Conservation (phyloP, 2,329 filamentous ascomycete species). For the Dactylellina leptospora region DNA sequence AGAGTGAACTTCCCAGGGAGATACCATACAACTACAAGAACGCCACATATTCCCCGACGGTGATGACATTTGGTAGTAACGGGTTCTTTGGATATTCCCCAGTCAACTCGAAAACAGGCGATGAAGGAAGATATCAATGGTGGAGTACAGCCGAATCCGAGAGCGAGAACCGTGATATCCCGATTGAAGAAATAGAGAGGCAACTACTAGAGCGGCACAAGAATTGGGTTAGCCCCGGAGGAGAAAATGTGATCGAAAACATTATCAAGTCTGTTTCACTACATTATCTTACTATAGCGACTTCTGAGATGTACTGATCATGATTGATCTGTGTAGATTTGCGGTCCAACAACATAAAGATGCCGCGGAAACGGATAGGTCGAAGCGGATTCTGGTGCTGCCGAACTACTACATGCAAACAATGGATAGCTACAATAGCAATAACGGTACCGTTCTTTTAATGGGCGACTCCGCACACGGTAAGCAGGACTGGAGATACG, state of each 20-base stretch:
- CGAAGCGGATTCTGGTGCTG: slow-evolving; percentile 35
- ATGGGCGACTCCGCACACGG: slow-evolving; percentile 47
- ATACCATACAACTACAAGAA: slow-evolving; percentile 48
- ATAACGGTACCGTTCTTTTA: slow-evolving; percentile 32
- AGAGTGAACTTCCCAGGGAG: slow-evolving; percentile 37
- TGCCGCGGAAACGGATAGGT: slow-evolving; percentile 23
- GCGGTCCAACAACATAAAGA: slow-evolving; percentile 44
- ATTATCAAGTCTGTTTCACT: slow-evolving; percentile 22
- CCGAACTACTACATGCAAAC: slow-evolving; percentile 51
- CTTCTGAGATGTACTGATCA: not conserved
- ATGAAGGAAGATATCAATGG: slow-evolving; percentile 47
- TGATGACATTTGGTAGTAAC: slow-evolving; percentile 48
- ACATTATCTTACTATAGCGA: not conserved
- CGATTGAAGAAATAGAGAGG: slow-evolving; percentile 40
- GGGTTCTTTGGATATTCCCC: slow-evolving; percentile 52
- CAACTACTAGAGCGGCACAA: slow-evolving; percentile 44
- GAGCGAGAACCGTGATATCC: slow-evolving; percentile 27
- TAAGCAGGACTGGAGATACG: not conserved
- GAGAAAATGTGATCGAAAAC: slow-evolving; percentile 30
- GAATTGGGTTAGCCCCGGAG: slow-evolving; percentile 39
- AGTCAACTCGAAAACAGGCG: slow-evolving; percentile 28
- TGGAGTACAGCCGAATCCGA: slow-evolving; percentile 50
- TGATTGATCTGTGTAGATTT: slow-evolving; percentile 3
- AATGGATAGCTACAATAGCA: slow-evolving; percentile 30
- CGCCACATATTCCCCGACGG: slow-evolving; percentile 35